Evolutionary conservation across 208 protist genomes (phyloP).

Genomic region (Leishmania martiniquensis): DNA sequence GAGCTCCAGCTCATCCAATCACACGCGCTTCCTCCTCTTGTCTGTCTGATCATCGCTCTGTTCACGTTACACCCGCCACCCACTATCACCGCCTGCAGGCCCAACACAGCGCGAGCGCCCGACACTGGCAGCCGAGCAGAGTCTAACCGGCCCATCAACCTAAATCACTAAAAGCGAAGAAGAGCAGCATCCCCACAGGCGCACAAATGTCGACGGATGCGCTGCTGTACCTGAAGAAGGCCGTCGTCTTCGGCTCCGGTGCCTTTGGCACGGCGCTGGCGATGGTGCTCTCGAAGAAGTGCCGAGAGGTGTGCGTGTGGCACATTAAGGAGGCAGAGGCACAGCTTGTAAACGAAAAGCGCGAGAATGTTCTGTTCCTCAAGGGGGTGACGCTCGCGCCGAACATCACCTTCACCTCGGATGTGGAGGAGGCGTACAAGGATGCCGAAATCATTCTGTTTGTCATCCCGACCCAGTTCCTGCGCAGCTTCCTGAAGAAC

Average conservation of each 20-base stretch:
- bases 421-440: conserved; percentile 49
- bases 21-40: no score
- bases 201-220: conserved; percentile 15
- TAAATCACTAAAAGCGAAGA: not conserved
- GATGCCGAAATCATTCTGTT: conserved; percentile 80
- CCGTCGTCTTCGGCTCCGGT: conserved; percentile 80
- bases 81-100: no score
- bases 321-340: conserved; percentile 73
- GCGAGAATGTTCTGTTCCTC: conserved; percentile 83
- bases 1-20: no score
- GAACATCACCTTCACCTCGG: conserved; percentile 68
- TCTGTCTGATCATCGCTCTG: no score
- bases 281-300: conserved; percentile 72
- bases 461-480: conserved; percentile 88
- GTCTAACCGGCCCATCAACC: no score
- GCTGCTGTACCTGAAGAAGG: conserved; percentile 61
- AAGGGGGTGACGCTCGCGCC: conserved; percentile 60
- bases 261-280: conserved; percentile 86
- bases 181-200: not conserved
- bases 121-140: no score
- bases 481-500: conserved; percentile 74
- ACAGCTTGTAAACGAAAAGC: conserved; percentile 61
- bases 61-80: not conserved
- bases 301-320: conserved; percentile 70
- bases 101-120: no score